phyloP scores from a whole-genome alignment of 768 basidiomycete species.

The Daedaleopsis sinensis region DNA sequence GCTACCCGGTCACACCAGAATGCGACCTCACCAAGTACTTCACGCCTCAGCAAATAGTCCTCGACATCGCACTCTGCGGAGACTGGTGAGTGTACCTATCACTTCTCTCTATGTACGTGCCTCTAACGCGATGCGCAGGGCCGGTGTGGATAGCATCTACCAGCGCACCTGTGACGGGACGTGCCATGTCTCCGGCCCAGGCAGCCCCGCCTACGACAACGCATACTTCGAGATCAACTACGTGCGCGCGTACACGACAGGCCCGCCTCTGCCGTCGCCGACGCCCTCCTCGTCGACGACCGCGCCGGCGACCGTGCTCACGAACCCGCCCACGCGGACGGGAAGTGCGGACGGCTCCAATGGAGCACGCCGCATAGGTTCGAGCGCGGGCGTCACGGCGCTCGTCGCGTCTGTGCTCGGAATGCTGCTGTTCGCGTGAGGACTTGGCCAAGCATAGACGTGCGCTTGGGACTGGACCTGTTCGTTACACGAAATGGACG shows the following conservation, averaged over 20 bases:
- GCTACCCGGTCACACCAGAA: slow-evolving; percentile 36
- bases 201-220: slow-evolving; percentile 55
- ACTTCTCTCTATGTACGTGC: neutral
- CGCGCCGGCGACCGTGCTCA: slow-evolving; percentile 2
- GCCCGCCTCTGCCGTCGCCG: slow-evolving; percentile 21
- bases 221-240: slow-evolving; percentile 73
- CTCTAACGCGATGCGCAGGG: slow-evolving; percentile 38
- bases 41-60: slow-evolving; percentile 49
- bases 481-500: no score
- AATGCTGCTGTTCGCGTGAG: neutral
- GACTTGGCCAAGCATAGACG: no score
- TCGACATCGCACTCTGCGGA: slow-evolving; percentile 61
- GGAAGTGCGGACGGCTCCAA: neutral
- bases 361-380: neutral
- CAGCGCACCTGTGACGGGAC: slow-evolving; percentile 28
- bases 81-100: slow-evolving; percentile 38
- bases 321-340: neutral
- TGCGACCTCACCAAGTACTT: slow-evolving; percentile 50
- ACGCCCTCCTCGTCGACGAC: slow-evolving; percentile 13
- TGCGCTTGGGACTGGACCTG: no score
- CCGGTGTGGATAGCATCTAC: slow-evolving; percentile 49
- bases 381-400: neutral
- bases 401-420: neutral
- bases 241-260: slow-evolving; percentile 59
- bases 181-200: slow-evolving; percentile 53